Evolutionary conservation across 805 yeast species (phyloP), one percentile per base, ranked within the genome.

Genomic region (Ogataea saltuana): DNA sequence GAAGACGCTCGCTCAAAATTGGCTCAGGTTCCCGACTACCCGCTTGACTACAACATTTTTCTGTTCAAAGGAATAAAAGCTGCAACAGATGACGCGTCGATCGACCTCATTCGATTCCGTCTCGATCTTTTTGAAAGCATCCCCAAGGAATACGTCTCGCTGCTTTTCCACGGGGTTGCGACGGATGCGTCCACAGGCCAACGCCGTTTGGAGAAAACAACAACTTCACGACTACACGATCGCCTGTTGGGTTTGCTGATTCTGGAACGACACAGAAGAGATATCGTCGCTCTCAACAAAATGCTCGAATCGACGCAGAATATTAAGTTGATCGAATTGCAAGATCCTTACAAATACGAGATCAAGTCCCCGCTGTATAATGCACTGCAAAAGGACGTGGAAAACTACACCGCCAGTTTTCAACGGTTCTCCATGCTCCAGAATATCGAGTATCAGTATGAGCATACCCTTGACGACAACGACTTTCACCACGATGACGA

Each of bases 1-100:
- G 39, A 44, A 4, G 47, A 40, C 11, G 42, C 56, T 1, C 29
- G 38, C 3, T 41, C 48, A 1, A 45, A 48, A 18, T 46, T 68
- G 5, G 19, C 56, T 0, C 33, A 41, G 19, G 60, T 68, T 3
- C 65, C 70, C 6, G 68, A 65, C 23, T 68, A 64, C 29, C 67
- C 69, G 1, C 48, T 68, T 8, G 72, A 68, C 43, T 68, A 61
- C 49, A 68, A 68, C 42, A 65, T 68, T 17, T 65, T 65, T 31
- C 49, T 68, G 4, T 63, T 60, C 45, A 54, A 56, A 39, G 69
- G 69, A 0, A 64, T 68, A 13, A 44, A 46, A 12, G 48, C 51
- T 3, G 41, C 59, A 1, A 44, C 67, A 27, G 35, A 37, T 4
- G 43, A 48, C 12, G 45, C 52, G 18, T 48, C 51, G 15, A 45